Conservation (phyloP, 2,329 filamentous ascomycete genomes). For the Tolypocladium endophyticum region DNA sequence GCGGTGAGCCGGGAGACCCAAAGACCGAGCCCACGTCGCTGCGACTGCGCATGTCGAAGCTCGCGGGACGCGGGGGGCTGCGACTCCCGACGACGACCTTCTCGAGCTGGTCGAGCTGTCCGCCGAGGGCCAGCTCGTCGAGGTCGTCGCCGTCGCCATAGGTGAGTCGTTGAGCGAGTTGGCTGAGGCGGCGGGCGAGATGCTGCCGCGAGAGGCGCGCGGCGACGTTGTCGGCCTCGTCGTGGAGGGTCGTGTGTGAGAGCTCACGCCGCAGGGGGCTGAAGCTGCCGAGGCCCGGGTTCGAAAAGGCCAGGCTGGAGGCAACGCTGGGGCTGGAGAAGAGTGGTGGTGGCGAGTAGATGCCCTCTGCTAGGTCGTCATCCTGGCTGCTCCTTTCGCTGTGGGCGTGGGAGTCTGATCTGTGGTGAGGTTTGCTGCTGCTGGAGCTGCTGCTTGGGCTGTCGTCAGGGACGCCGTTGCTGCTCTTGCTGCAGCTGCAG, state of each 20-base stretch:
- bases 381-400: background rate
- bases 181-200: conserved; percentile 30
- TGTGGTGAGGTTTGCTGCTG: conserved; percentile 3
- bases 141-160: conserved; percentile 18
- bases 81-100: conserved; percentile 9
- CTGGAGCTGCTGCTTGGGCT: conserved; percentile 2
- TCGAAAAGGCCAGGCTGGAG: conserved; percentile 21
- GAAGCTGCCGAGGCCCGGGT: conserved; percentile 10
- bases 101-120: conserved; percentile 27
- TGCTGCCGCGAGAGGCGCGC: conserved; percentile 27
- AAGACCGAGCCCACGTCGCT: conserved; percentile 18
- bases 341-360: conserved; percentile 16
- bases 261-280: conserved; percentile 20
- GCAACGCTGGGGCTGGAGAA: conserved; percentile 22
- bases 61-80: conserved; percentile 10
- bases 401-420: conserved; percentile 1
- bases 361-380: background rate
- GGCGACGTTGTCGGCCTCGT: conserved; percentile 4
- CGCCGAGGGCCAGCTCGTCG: conserved; percentile 24
- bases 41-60: conserved; percentile 15
- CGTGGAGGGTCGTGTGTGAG: conserved; percentile 4
- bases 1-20: conserved; percentile 22
- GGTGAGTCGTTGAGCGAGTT: conserved; percentile 27
- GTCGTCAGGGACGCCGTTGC: background rate
- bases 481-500: conserved; percentile 8